phyloP scores from a whole-genome alignment of 768 basidiomycete genomes.

The Pleurotus ostreatus region DNA sequence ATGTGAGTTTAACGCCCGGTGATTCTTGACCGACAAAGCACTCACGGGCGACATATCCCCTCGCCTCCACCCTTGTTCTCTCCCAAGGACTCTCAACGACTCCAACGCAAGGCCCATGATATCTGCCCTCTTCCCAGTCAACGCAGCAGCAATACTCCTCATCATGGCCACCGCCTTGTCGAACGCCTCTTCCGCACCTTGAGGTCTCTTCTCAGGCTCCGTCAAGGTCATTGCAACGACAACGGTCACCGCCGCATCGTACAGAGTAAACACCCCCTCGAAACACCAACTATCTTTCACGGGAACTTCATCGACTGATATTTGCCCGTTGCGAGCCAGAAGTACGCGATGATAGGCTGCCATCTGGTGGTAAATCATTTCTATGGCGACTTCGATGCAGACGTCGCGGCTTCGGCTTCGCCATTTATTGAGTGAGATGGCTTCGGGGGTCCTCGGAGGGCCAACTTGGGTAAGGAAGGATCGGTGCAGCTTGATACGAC shows the following conservation, averaged over 20 bases:
- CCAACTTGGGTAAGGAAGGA: conserved; percentile 34
- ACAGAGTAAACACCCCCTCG: conserved; percentile 39
- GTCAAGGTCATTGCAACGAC: conserved; percentile 35
- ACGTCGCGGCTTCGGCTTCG: conserved; percentile 35
- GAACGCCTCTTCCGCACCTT: conserved; percentile 33
- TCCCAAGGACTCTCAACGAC: conserved; percentile 29
- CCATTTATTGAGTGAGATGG: conserved; percentile 17
- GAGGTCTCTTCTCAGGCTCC: conserved; percentile 31
- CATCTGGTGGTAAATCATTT: conserved; percentile 40
- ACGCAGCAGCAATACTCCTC: conserved; percentile 27
- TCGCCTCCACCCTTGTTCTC: conserved; percentile 21
- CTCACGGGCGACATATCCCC: neutral
- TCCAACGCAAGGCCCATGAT: conserved; percentile 35
- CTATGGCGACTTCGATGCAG: conserved; percentile 26
- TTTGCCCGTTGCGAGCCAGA: conserved; percentile 17
- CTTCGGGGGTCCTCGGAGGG: conserved; percentile 18
- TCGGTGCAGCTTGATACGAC: conserved; percentile 41
- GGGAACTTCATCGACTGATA: conserved; percentile 12
- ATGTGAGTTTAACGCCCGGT: no score
- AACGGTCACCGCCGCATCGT: conserved; percentile 45
- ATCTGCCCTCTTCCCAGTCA: conserved; percentile 30
- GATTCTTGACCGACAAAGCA: conserved; percentile 9
- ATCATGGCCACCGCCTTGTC: conserved; percentile 35
- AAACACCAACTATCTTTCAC: conserved; percentile 34
- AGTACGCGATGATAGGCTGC: conserved; percentile 27